Evolutionary conservation across 331 rosid species (phyloP), one percentile per base, ranked within the genome.

Genomic region (Acacia concinna): DNA sequence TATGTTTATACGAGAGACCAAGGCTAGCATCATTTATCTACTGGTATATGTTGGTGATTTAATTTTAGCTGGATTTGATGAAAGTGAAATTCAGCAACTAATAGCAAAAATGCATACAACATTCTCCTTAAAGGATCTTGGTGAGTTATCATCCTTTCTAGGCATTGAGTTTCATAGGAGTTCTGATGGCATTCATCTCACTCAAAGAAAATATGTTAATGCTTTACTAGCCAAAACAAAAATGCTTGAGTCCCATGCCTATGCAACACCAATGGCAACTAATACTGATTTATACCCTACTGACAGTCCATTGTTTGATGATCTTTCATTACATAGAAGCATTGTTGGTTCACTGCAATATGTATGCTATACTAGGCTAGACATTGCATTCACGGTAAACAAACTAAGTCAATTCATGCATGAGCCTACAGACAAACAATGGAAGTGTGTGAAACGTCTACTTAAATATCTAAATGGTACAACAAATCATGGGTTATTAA

Each of bases 81-180:
- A 40, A 2, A 9, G 2, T 40, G 1, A 32, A 32, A 5, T 40
- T 40, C 44, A 40, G 13, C 44, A 8, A 8, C 12, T 40, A 2
- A 2, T 6, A 1, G 1, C 1, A 1, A 5, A 37, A 7, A 37
- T 37, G 18, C 2, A 18, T 0, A 13, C 20, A 0, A 14, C 3
- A 2, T 46, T 46, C 17, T 46, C 52, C 3, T 1, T 46, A 1
- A 46, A 46, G 15, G n/a, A 46, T 15, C 4, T 15, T 1, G 52
- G 8, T 14, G n/a, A 46, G 0, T 14, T 46, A 1, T 46, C 52
- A 0, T 46, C 4, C 6, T 46, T 46, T 46, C 5, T 46, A 0
- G 52, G 52, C 0, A 46, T 15, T 0, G 52, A 46, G 5, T 46
- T 46, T 15, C 20, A 14, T 3, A 46, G n/a, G 4, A 44, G 4